Conservation (phyloP, 441 rosid species). For the Adansonia gregorii region DNA sequence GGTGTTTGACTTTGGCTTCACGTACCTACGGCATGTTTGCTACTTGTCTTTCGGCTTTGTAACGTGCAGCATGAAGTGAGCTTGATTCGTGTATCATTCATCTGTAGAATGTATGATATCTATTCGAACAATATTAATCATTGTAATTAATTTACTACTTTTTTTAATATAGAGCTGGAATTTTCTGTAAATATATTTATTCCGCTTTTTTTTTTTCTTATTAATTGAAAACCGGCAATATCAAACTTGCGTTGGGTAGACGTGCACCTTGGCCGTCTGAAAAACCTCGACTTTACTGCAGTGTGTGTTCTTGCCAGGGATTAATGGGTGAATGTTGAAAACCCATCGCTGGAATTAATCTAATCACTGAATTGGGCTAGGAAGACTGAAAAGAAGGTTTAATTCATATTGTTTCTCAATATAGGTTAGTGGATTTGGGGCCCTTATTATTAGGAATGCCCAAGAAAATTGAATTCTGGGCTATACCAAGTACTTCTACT, state of each 20-base stretch:
- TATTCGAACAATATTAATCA: conserved; percentile 25
- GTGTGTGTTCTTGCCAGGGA: not conserved
- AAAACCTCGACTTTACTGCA: not conserved
- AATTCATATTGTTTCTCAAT: not conserved
- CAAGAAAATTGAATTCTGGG: not conserved
- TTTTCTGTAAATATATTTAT: conserved; percentile 16
- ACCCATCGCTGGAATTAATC: not conserved
- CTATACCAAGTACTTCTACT: not conserved
- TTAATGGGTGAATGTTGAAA: not conserved
- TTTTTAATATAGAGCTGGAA: conserved; percentile 33
- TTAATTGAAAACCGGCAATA: not conserved
- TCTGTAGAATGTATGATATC: conserved; percentile 25
- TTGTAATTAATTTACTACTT: conserved; percentile 37
- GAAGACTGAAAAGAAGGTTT: not conserved
- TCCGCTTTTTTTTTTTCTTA: not conserved
- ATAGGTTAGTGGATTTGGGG: not conserved
- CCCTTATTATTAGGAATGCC: not conserved
- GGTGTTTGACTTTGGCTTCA: conserved; percentile 26
- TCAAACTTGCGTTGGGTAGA: not conserved
- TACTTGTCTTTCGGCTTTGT: conserved; percentile 29
- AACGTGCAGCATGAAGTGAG: conserved; percentile 33
- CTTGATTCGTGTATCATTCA: conserved; percentile 26
- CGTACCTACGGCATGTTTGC: conserved; percentile 5
- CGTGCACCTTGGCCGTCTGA: not conserved
- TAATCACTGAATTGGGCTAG: not conserved